Evolutionary conservation across 1,284 basidiomycete species (phyloP).

Genomic region (Tylopilus sp.): DNA sequence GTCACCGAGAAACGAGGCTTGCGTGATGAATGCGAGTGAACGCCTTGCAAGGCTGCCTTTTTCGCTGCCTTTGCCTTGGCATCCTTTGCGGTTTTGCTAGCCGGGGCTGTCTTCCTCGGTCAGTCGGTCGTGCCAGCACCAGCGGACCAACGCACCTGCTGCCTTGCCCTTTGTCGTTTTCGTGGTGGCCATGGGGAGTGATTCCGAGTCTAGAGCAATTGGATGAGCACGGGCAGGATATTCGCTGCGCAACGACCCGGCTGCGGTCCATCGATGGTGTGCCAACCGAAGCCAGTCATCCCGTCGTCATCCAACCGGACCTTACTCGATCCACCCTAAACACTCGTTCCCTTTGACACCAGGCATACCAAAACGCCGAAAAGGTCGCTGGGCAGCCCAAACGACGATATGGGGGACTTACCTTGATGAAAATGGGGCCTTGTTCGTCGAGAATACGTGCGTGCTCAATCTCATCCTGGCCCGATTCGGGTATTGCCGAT

Average conservation of each 20-base stretch:
- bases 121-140: constrained; percentile 3
- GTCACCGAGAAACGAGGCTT: constrained; percentile 86
- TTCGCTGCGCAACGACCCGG: background rate
- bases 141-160: constrained; percentile 40
- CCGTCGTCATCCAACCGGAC: constrained; percentile 17
- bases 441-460: constrained; percentile 24
- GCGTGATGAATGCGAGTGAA: constrained; percentile 70
- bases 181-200: constrained; percentile 53
- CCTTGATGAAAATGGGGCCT: constrained; percentile 28
- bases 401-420: constrained; percentile 9
- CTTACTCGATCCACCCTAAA: constrained; percentile 20
- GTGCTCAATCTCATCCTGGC: background rate
- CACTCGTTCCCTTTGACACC: background rate
- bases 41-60: constrained; percentile 94
- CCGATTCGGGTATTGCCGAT: constrained; percentile 25
- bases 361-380: background rate
- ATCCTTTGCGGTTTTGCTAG: constrained; percentile 43
- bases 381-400: background rate
- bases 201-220: constrained; percentile 9
- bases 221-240: constrained; percentile 1
- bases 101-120: constrained; percentile 10
- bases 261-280: background rate
- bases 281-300: background rate
- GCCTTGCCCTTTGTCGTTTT: constrained; percentile 62
- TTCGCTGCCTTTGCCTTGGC: constrained; percentile 91